Evolutionary conservation across 306 rosid species (phyloP), one percentile per base, ranked within the genome.

Genomic region (Castanospermum australe): DNA sequence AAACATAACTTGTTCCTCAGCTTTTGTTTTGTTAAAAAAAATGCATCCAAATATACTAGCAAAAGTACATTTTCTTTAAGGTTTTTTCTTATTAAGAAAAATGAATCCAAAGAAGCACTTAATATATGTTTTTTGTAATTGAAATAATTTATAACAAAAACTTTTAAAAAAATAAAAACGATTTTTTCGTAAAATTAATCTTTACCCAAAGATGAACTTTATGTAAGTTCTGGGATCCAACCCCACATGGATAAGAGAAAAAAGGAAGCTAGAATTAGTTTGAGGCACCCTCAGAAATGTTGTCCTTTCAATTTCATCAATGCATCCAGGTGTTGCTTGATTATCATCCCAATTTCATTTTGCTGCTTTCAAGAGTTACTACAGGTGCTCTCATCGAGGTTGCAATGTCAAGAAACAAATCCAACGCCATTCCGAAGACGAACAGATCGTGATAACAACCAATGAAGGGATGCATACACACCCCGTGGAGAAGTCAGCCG

Each of bases 371-470:
- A 88, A 89, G 60, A 81, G 92, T 48, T 88, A 88, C 82, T 88
- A 88, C 73, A 85, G 61, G 86, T 88, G 91, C 11, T 79, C 89
- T 0, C 57, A 76, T 51, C 48, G 67, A 77, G 91, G 87, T 2
- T 88, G 91, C 84, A 75, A 68, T 48, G 91, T 88, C 0, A 88
- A 84, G 47, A 88, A 88, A 74, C 89, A 85, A 82, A 73, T 85
- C 64, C 88, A 85, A 70, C 78, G 86, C 21, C 84, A 61, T 44
- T 73, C 86, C 2, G 74, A 54, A 54, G 88, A 85, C 13, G 88
- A 82, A 47, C 86, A 61, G 48, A 62, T 85, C 54, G 87, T 83
- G 80, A 81, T 88, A 33, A 85, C 89, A 3, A 85, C 91, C 24
- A 85, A 88, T 48, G 91, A 88, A 77, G 91, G 91, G 47, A 88